Evolutionary conservation across 2,329 filamentous ascomycete species (phyloP), one percentile per base, ranked within the genome.

Genomic region (Paracorniculantispora psalliotae): DNA sequence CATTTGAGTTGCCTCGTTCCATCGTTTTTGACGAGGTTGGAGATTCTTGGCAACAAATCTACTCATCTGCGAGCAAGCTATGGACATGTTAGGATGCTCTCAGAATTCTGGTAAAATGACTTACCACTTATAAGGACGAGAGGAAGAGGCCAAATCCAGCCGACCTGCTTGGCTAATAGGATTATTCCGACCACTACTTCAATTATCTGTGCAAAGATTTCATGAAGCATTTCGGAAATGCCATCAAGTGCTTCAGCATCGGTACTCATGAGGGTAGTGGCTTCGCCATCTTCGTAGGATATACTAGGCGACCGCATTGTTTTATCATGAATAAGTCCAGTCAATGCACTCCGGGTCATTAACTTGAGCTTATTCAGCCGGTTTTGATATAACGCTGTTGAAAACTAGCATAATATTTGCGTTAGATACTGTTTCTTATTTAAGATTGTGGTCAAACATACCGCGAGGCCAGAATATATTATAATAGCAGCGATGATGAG

Each of bases 191-290:
- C 25, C 3, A 50, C 19, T 4, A 57, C 41, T 28, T 57, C 41
- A 17, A 57, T 15, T 17, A 50, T 19, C 25, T 57, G 43, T 2
- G 54, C 54, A 43, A 43, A 57, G 1, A 44, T 47, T 35, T 57
- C 54, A 12, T 57, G 54, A 35, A 47, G 10, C 54, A 57, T 50
- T 9, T 49, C 26, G 7, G 26, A 17, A n/a, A 50, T 50, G 5
- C 26, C 39, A 8, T 50, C 28, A 3, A 50, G 19, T 19, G 19
- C 41, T 10, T 57, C 44, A 4, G 25, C 19, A 26, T 50, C 56
- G 12, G 56, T 52, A 33, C 28, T 59, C 56, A 59, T 59, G 10
- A 59, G 28, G 10, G 56, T 53, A 23, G 25, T 35, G n/a, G 37
- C 39, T 37, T 46, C n/a, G n/a, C n/a, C n/a, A n/a, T n/a, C n/a